phyloP scores from a whole-genome alignment of 768 basidiomycete species.

The Tricholoma hemisulphureum region DNA sequence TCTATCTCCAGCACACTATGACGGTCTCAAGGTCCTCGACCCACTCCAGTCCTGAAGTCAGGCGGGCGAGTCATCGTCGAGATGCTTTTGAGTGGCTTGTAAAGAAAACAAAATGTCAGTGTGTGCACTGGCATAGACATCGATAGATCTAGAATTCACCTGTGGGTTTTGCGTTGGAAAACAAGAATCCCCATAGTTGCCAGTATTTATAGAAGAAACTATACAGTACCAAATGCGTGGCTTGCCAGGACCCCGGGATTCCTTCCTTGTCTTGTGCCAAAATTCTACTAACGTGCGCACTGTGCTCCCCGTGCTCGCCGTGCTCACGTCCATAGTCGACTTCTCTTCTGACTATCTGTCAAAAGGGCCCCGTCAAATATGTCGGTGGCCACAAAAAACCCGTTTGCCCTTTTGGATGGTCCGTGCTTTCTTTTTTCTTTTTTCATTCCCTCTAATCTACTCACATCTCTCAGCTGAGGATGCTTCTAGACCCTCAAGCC shows the following conservation, averaged over 20 bases:
- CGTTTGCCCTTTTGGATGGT: conserved; percentile 83
- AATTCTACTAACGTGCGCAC: conserved; percentile 11
- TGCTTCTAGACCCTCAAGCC: conserved; percentile 41
- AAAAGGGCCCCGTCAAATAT: conserved; percentile 71
- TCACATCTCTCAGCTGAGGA: conserved; percentile 41
- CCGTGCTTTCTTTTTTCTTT: conserved; percentile 27
- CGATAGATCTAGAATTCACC: no score
- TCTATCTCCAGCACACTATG: conserved; percentile 72
- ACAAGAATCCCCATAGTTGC: background rate
- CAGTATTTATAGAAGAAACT: conserved; percentile 33
- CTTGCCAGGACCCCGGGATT: conserved; percentile 48
- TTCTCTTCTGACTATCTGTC: conserved; percentile 27
- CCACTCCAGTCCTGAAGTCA: conserved; percentile 58
- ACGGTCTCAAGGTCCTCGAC: conserved; percentile 91
- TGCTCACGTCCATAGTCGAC: conserved; percentile 8
- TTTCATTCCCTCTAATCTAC: conserved; percentile 12
- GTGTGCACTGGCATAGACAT: no score
- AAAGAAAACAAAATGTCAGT: no score
- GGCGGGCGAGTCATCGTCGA: conserved; percentile 80
- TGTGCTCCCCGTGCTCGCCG: background rate
- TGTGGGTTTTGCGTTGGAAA: conserved; percentile 64
- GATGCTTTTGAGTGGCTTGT: conserved; percentile 82
- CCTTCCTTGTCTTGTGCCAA: conserved; percentile 6
- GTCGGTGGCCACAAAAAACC: conserved; percentile 90
- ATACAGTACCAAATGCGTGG: conserved; percentile 47